Evolutionary conservation across 257 asterid genomes (phyloP), one percentile per base, ranked within the genome.

Genomic region (Petunia axillaris): DNA sequence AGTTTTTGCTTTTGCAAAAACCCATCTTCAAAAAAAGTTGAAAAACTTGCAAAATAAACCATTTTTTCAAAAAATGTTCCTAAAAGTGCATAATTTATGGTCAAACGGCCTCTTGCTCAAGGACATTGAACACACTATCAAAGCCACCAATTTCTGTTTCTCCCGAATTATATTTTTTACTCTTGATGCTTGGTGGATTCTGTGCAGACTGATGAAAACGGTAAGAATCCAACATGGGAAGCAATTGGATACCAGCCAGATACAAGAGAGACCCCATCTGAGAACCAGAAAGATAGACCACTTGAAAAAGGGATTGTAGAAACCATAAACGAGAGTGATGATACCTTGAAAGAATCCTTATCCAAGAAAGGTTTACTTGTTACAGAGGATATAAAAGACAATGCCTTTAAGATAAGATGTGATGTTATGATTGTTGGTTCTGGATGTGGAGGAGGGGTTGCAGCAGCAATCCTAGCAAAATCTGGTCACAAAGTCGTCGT

Each of bases 391-490:
- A 82, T 81, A 4, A 41, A 85, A 1, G 83, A 78, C 0, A 63
- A 85, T 40, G n/a, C 25, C 1, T 84, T 57, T 35, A 91, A 75
- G 79, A 87, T 95, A 79, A 86, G 79, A 81, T 95, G 99, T 46
- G 99, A 95, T 67, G 97, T 93, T 25, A 94, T 93, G 81, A 88
- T 95, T 13, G 92, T 95, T 3, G 99, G 99, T 58, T 95, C 99
- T 4, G 99, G 99, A 58, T 85, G 93, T 39, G 99, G 97, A 0
- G 99, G 99, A 53, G 97, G 96, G 0, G 97, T 95, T 15, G 96
- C 98, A 1, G 98, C 97, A 2, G 91, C 94, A 2, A 79, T 92
- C 7, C 97, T 95, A 16, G 94, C 98, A 25, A 87, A 88, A 65
- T 86, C 97, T 0, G 98, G 98, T 2, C 87, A 85, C 44, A 95